Conservation (phyloP, 2,329 filamentous ascomycete species). For the Cordyceps fumosorosea region DNA sequence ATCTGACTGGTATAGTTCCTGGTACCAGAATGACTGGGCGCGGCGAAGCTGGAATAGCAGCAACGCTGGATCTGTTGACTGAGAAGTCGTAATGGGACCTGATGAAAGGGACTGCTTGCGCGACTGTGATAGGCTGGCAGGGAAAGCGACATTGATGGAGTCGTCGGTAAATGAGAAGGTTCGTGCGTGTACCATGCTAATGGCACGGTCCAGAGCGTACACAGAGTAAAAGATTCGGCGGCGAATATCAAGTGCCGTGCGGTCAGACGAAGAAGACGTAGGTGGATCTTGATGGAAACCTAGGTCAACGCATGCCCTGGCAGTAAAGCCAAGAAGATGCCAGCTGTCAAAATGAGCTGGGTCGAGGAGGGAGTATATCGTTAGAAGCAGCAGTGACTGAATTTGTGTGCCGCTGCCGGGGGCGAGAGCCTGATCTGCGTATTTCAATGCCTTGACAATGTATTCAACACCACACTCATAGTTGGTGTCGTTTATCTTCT, state of each 20-base stretch:
- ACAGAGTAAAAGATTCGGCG: conserved; percentile 85
- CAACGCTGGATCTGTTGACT: conserved; percentile 61
- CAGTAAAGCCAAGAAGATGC: conserved; percentile 87
- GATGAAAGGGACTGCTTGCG: conserved; percentile 36
- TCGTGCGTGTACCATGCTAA: conserved; percentile 79
- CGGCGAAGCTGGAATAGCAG: conserved; percentile 78
- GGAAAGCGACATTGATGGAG: conserved; percentile 73
- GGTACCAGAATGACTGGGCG: conserved; percentile 84
- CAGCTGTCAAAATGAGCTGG: conserved; percentile 89
- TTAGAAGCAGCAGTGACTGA: conserved; percentile 78
- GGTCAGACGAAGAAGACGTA: conserved; percentile 59
- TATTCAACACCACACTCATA: conserved; percentile 51
- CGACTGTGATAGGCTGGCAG: conserved; percentile 39
- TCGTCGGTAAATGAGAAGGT: conserved; percentile 94
- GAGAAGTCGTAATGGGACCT: conserved; percentile 37
- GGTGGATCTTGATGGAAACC: conserved; percentile 91
- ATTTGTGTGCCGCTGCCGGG: conserved; percentile 82
- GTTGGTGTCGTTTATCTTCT: conserved; percentile 58
- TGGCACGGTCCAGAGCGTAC: conserved; percentile 80
- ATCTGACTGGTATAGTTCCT: conserved; percentile 76
- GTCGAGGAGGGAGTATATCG: conserved; percentile 84
- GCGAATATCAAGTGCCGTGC: conserved; percentile 65
- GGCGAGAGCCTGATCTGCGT: conserved; percentile 75
- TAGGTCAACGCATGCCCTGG: conserved; percentile 78
- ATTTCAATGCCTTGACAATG: conserved; percentile 59